Percentiles rank a stretch among this genome's conserved stretches.
Conservation (phyloP, 2,329 filamentous ascomycete genomes). For the Phyllosticta citribraziliensis region DNA sequence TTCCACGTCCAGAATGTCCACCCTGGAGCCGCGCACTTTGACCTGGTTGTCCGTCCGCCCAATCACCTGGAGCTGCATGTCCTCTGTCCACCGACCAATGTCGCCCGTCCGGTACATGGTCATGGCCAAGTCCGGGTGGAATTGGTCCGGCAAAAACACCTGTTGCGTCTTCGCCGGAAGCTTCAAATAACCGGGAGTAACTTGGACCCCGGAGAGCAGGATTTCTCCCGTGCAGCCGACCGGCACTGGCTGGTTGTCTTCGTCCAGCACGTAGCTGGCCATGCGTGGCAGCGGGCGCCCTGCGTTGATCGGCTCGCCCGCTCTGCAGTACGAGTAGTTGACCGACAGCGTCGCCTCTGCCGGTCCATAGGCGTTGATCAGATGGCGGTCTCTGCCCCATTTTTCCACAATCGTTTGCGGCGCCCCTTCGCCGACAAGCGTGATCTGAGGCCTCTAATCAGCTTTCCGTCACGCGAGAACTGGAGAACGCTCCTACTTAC, state of each 20-base stretch:
- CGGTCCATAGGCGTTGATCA: slow-evolving; percentile 8
- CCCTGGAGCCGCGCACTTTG: slow-evolving; percentile 13
- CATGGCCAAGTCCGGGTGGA: background rate
- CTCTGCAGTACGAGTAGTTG: background rate
- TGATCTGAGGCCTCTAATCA: background rate
- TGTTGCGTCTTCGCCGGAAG: background rate
- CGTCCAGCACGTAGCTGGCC: slow-evolving; percentile 9
- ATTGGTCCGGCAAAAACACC: slow-evolving; percentile 5
- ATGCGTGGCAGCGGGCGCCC: slow-evolving; percentile 6
- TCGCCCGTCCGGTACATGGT: slow-evolving; percentile 12
- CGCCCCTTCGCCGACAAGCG: slow-evolving; percentile 6
- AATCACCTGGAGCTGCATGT: slow-evolving; percentile 11
- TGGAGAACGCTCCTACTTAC: background rate
- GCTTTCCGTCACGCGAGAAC: background rate
- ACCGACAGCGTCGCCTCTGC: slow-evolving; percentile 7
- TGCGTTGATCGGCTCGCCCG: background rate
- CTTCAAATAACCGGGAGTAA: slow-evolving; percentile 9
- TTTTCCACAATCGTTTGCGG: slow-evolving; percentile 4
- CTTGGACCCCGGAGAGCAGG: slow-evolving; percentile 7
- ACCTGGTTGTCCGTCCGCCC: slow-evolving; percentile 13
- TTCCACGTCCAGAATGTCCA: slow-evolving; percentile 14
- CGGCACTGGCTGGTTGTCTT: slow-evolving; percentile 4
- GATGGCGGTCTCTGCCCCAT: slow-evolving; percentile 1
- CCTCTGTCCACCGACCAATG: slow-evolving; percentile 8
- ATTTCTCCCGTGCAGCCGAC: slow-evolving; percentile 10